These are phyloP conservation scores for Skeletonema marinoi DNA, from an alignment of 108 stramenopile species.

Conservation along the genomic window DNA sequence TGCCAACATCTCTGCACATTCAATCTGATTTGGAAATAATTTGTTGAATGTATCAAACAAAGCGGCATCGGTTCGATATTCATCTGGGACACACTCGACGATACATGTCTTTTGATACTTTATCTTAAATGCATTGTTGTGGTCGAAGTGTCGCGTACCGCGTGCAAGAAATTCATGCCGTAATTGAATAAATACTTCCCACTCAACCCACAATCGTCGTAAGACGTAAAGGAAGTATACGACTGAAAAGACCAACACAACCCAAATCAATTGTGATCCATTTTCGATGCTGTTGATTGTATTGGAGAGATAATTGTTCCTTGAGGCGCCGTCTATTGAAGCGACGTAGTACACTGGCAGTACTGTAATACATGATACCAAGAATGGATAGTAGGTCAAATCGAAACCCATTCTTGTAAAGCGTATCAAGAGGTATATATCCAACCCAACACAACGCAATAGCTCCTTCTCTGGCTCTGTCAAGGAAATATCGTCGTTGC, in stretches of 20 bases:
- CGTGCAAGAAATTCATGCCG: slow-evolving; percentile 60
- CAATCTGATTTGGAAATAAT: slow-evolving; percentile 65
- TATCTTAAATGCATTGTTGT: slow-evolving; percentile 39
- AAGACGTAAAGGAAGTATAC: slow-evolving; percentile 52
- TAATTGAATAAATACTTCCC: slow-evolving; percentile 60
- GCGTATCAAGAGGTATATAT: slow-evolving; percentile 62
- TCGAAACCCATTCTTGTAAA: slow-evolving; percentile 66
- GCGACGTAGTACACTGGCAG: slow-evolving; percentile 21
- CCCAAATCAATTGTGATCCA: slow-evolving; percentile 38
- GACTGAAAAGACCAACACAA: slow-evolving; percentile 39
- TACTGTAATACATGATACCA: slow-evolving; percentile 35
- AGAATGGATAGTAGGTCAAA: slow-evolving; percentile 61
- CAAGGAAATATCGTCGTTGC: neutral
- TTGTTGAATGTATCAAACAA: slow-evolving; percentile 56
- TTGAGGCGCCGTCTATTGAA: neutral
- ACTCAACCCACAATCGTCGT: slow-evolving; percentile 66
- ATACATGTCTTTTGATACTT: slow-evolving; percentile 60
- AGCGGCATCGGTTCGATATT: slow-evolving; percentile 47
- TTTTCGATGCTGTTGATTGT: slow-evolving; percentile 37
- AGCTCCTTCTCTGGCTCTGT: slow-evolving; percentile 49
- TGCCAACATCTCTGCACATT: slow-evolving; percentile 57
- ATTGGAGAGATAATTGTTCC: slow-evolving; percentile 33
- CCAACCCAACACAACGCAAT: slow-evolving; percentile 65
- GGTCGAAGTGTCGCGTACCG: slow-evolving; percentile 49
- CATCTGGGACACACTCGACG: slow-evolving; percentile 62